phyloP scores from a whole-genome alignment of 805 yeast species.

The Maudiozyma saulgeensis region DNA sequence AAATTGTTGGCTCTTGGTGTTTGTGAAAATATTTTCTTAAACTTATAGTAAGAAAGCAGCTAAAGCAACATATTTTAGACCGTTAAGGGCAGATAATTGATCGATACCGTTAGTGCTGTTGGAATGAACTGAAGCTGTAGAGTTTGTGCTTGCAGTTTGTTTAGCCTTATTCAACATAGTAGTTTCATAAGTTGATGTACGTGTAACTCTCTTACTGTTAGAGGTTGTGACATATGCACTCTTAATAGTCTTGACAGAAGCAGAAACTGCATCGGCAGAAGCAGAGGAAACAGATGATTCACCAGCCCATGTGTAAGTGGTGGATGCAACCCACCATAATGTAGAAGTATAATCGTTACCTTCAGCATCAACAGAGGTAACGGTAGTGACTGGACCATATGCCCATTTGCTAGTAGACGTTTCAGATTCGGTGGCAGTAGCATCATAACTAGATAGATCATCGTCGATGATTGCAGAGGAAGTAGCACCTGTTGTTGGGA shows the following conservation, averaged over 20 bases:
- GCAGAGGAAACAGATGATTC: not conserved
- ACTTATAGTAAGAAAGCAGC: conserved; percentile 9
- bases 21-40: not conserved
- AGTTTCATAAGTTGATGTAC: conserved; percentile 1
- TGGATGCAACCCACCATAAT: conserved; percentile 26
- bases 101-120: conserved; percentile 11
- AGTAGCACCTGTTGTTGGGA: not conserved
- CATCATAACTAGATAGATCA: not conserved
- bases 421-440: not conserved
- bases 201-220: not conserved
- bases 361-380: conserved; percentile 14
- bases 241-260: not conserved
- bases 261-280: not conserved
- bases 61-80: conserved; percentile 2
- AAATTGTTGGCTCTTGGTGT: not conserved
- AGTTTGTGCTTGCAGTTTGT: not conserved
- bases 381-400: conserved; percentile 15
- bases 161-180: not conserved
- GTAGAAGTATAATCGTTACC: conserved; percentile 20
- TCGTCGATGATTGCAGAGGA: no score
- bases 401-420: conserved; percentile 3
- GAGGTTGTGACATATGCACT: conserved; percentile 2
- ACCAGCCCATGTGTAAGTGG: conserved; percentile 4
- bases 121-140: conserved; percentile 8
- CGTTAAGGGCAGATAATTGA: not conserved